Base-by-base conservation (phyloP, 2,329 filamentous ascomycete genomes). In the Fusarium caatingaense region DNA sequence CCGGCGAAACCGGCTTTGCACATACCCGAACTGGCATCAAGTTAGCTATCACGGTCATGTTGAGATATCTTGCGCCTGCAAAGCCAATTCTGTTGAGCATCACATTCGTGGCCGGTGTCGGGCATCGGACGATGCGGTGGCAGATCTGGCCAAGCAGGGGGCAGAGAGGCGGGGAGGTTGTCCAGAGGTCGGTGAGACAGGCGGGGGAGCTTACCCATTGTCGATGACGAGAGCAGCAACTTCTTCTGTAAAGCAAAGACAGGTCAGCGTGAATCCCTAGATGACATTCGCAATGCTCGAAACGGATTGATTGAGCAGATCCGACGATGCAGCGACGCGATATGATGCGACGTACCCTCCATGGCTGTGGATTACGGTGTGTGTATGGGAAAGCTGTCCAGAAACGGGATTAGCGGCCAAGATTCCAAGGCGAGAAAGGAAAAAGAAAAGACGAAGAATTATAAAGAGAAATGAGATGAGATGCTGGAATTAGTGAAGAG, bases 1-100 rank as follows among this genome's bases (percentile, higher is more conserved):
- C 96, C 96, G 89, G 96, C 96, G 88, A 99, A 99, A 94, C 96
- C 96, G 92, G 96, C 96, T 90, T 99, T 99, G 89, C 96, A 99
- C 96, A 99, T 98, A 91, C 96, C 96, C 87, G 96, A 98, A 92
- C 95, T 98, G 84, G 72, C 80, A 65, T 75, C 60, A 75, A 69
- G 80, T 86, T 75, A 86, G 84, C 73, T 61, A 50, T 61, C 28
- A 55, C 53, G 45, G 20, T 47, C 56, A 50, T 57, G 11, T 47
- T 37, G 50, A 18, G 15, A 47, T 48, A 21, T 37, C 20, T 23
- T 48, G 57, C 50, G 57, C 60, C 30, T 62, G 41, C 53, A 10
- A 21, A 48, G 47, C 42, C 47, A 51, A 60, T 44, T 48, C 60
- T 40, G 47, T 41, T 32, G 40, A 66, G 50, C 69, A 69, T 57